These are phyloP conservation scores for Thelonectria rubi DNA, from an alignment of 2,329 filamentous ascomycete species.

Conservation along the genomic window DNA sequence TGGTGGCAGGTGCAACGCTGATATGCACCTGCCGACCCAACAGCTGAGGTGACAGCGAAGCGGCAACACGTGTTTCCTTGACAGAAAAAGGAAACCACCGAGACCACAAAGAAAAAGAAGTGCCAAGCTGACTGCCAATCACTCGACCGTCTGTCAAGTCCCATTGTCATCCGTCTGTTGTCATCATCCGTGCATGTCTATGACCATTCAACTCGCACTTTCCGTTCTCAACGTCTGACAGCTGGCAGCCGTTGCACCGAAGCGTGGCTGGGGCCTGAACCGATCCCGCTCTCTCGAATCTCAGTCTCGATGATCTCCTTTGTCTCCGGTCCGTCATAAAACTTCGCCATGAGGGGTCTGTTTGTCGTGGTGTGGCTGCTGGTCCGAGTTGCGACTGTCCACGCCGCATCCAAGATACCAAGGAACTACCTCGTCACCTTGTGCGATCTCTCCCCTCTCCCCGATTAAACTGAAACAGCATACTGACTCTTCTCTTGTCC, in stretches of 20 bases:
- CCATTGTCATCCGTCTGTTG: too few species aligned
- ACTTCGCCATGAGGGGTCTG: background rate
- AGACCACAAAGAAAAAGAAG: too few species aligned
- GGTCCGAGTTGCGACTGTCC: background rate
- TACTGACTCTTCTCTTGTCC: background rate
- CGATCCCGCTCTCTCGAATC: background rate
- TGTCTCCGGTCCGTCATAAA: background rate
- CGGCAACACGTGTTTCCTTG: background rate
- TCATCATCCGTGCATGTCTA: background rate
- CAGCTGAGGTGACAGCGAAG: background rate
- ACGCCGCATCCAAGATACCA: background rate
- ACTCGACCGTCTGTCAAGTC: background rate
- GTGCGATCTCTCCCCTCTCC: background rate
- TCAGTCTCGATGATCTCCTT: background rate
- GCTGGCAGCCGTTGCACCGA: background rate
- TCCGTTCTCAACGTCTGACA: background rate
- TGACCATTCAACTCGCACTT: background rate
- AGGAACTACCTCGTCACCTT: conserved; percentile 16
- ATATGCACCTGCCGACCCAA: background rate
- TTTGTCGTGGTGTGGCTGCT: background rate
- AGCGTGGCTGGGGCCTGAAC: background rate
- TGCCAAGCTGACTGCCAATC: background rate
- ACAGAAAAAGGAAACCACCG: background rate
- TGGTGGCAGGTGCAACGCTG: background rate
- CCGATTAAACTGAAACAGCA: background rate